Percentiles rank a stretch among this genome's conserved stretches.
phyloP scores from a whole-genome alignment of 768 basidiomycete genomes.

The Leccinum fibrillosum region DNA sequence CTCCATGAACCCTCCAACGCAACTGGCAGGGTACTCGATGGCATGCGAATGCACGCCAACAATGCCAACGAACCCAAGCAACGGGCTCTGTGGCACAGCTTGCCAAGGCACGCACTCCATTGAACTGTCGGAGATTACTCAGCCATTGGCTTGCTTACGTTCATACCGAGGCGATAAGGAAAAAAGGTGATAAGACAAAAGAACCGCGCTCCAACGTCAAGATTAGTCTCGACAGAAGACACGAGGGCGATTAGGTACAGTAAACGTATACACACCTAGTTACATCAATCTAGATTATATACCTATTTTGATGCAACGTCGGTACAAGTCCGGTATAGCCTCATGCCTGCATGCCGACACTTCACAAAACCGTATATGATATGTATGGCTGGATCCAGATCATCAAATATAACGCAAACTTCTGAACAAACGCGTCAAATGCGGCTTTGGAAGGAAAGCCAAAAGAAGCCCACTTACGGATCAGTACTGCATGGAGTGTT shows the following conservation, averaged over 20 bases:
- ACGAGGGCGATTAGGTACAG: constrained; percentile 6
- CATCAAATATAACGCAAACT: neutral
- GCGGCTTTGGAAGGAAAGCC: neutral
- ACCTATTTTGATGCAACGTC: constrained; percentile 1
- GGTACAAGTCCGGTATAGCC: neutral
- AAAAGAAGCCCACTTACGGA: neutral
- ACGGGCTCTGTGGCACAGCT: constrained; percentile 11
- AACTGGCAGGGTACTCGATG: neutral
- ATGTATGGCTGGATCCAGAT: neutral
- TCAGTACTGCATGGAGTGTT: constrained; percentile 7
- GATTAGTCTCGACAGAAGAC: constrained; percentile 1
- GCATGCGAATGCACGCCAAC: neutral
- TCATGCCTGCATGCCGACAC: neutral
- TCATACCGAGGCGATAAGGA: constrained; percentile 6
- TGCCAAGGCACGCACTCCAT: constrained; percentile 16
- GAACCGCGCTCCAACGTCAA: neutral
- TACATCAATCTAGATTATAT: neutral
- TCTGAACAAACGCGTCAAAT: constrained; percentile 1
- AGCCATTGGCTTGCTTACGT: neutral
- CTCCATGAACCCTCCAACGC: neutral
- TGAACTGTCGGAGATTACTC: neutral
- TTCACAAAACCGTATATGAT: neutral
- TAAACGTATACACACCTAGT: neutral
- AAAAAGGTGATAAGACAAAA: constrained; percentile 3
- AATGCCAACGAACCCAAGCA: neutral